Base-by-base conservation (phyloP, 2,329 filamentous ascomycete genomes). In the Hymenoscyphus albidus region DNA sequence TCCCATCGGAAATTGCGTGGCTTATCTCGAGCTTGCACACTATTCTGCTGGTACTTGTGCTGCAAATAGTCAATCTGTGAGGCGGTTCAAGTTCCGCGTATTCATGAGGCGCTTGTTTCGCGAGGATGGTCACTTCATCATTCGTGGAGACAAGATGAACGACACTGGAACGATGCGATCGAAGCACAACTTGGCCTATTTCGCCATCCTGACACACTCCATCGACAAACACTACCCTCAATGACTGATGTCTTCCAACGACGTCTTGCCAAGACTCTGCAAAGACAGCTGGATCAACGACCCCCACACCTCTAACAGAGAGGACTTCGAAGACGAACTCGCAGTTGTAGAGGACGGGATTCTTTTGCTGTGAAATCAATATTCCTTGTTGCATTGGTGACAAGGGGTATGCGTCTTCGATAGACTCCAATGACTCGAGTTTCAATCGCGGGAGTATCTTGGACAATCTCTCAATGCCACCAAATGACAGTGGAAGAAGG, bases 1-100 rank as follows among this genome's bases (percentile, higher is more conserved):
- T 77, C 0, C 82, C 82, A 71, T 85, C 82, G 74, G 80, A 81
- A 38, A 82, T 79, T 10, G 78, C 79, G 67, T 84, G 82, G 66
- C 79, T 83, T 18, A 85, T 74, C 62, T 84, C 82, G 13, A 84
- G 72, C 48, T 79, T 79, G 54, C 79, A 78, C 68, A 79, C 80
- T 0, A 82, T 64, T 56, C 73, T 74, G 13, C 73, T 72, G 1
- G 68, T 66, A 3, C 71, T 71, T 10, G 78, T 80, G 68, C 78
- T 76, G 62, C 79, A 81, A 39, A 82, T 75, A 0, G 76, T 79
- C 58, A 83, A 76, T 5, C 77, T 51, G 44, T 51, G 44, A 77
- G 80, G 77, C 3, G 81, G 77, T 10, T 75, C 72, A 55, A 16
- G 42, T 51, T 58, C 58, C 14, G 35, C 48, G 51, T 64, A 55